Conservation (phyloP, 345 rosid genomes). For the Euphorbia peplus region DNA sequence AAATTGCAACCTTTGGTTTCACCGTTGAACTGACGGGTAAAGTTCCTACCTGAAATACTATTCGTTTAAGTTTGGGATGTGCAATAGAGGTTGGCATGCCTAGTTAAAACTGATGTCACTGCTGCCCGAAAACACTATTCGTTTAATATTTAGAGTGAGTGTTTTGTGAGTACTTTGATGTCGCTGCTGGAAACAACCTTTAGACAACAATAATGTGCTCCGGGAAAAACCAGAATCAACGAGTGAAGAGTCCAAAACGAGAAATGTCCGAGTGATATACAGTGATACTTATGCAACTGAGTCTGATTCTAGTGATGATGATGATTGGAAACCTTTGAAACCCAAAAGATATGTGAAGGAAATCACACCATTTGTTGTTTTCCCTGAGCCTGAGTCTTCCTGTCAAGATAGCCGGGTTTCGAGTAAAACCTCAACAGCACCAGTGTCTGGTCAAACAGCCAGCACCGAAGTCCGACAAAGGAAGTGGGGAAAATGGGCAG, state of each 20-base stretch:
- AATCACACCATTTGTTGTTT: conserved; percentile 40
- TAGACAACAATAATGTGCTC: too few species aligned
- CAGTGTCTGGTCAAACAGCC: conserved; percentile 16
- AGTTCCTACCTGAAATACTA: too few species aligned
- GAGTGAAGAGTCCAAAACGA: conserved; percentile 29
- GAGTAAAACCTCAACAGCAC: conserved; percentile 17
- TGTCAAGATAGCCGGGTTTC: too few species aligned
- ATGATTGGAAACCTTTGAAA: conserved; percentile 15
- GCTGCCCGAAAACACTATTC: too few species aligned
- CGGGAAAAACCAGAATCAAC: conserved; percentile 25
- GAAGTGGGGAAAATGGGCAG: conserved; percentile 91
- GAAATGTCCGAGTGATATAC: conserved; percentile 64
- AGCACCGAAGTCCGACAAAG: conserved; percentile 73
- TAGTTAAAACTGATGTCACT: too few species aligned
- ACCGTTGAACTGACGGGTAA: too few species aligned
- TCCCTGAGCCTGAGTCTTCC: conserved; percentile 46
- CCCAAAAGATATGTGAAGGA: conserved; percentile 57
- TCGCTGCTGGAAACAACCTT: too few species aligned
- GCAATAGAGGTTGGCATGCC: too few species aligned
- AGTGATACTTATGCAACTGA: conserved; percentile 94
- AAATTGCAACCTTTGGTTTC: too few species aligned
- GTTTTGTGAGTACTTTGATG: too few species aligned
- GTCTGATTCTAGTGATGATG: conserved; percentile 78
- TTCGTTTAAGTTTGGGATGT: too few species aligned
- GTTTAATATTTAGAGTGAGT: too few species aligned